phyloP scores from a whole-genome alignment of 441 rosid species.

The Capsella rubella region DNA sequence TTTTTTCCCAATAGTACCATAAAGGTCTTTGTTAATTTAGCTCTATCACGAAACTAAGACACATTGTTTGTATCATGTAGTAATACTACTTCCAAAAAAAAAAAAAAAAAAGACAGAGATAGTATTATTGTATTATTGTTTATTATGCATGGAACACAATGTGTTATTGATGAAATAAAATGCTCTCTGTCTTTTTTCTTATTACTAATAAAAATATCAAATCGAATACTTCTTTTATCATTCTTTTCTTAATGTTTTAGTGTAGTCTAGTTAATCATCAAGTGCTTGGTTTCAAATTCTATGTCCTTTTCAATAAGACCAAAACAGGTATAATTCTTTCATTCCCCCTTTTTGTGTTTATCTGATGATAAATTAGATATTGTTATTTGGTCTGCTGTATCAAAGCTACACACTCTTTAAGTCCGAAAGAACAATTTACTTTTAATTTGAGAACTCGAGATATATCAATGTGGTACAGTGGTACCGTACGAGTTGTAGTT shows the following conservation, averaged over 20 bases:
- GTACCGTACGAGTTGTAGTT: conserved; percentile 22
- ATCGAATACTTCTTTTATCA: not conserved
- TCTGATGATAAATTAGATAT: conserved; percentile 15
- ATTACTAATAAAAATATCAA: not conserved
- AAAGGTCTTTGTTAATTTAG: not conserved
- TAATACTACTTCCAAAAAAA: conserved; percentile 5
- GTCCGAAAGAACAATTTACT: conserved; percentile 14
- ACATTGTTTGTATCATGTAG: too few relatives aligned
- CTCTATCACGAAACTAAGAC: too few relatives aligned
- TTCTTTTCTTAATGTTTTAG: not conserved
- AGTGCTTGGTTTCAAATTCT: conserved; percentile 33
- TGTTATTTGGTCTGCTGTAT: not conserved
- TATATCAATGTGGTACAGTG: conserved; percentile 12
- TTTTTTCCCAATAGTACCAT: not conserved
- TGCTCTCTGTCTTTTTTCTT: conserved; percentile 28
- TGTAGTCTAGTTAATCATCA: not conserved
- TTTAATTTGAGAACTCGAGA: not conserved
- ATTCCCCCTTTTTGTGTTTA: conserved; percentile 31
- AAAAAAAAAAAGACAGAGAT: conserved; percentile 4
- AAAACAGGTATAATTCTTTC: conserved; percentile 14
- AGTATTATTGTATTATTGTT: conserved; percentile 4
- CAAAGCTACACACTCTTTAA: not conserved
- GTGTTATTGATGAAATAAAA: conserved; percentile 32
- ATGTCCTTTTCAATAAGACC: conserved; percentile 30
- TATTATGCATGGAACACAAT: conserved; percentile 41